Base-by-base conservation (phyloP, 2,329 filamentous ascomycete species). In the Uncinocarpus reesii region DNA sequence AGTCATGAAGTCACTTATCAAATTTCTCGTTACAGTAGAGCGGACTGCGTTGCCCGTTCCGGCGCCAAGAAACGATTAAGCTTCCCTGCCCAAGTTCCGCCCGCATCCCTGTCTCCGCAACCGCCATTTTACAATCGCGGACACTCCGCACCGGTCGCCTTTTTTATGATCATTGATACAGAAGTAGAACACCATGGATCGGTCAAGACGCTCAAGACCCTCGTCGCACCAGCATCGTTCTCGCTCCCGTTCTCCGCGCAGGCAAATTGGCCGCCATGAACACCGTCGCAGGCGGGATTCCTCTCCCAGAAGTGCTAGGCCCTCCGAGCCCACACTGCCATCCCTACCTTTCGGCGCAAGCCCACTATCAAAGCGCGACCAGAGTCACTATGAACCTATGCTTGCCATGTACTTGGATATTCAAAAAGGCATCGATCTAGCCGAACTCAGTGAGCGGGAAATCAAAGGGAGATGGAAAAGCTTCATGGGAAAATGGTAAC, bases 401-500 rank as follows among this genome's bases (percentile, higher is more conserved):
- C 86, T 95, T 54, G 85, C 81, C 13, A 78, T 85, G 41, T 96
- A 95, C 58, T 75, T 96, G 21, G 84, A 89, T 57, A 77, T 95
- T 28, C 90, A 96, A 65, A 95, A 95, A 68, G 74, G 80, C 32
- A 75, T 84, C 34, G 69, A 82, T 46, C 69, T 93, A 1, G 73
- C 80, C 15, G 75, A 78, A 7, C 71, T 96, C 56, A 76, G 80
- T 48, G 81, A 86, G 53, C 75, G 77, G n/a, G 89, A 95, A 62
- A 67, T 81, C 0, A 83, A 76, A 55, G 88, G 89, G 1, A 73
- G 90, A 48, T 98, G 90, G 88, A 95, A 95, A 74, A 90, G 87
- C 62, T 98, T 96, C 59, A 65, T 90, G 10, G 74, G 77, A 3
- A 90, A 88, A 72, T 98, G 92, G 90, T 83, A 75, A 66, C 71